Evolutionary conservation across 75 land plant genomes (phyloP).

Genomic region (Cupressus sempervirens): DNA sequence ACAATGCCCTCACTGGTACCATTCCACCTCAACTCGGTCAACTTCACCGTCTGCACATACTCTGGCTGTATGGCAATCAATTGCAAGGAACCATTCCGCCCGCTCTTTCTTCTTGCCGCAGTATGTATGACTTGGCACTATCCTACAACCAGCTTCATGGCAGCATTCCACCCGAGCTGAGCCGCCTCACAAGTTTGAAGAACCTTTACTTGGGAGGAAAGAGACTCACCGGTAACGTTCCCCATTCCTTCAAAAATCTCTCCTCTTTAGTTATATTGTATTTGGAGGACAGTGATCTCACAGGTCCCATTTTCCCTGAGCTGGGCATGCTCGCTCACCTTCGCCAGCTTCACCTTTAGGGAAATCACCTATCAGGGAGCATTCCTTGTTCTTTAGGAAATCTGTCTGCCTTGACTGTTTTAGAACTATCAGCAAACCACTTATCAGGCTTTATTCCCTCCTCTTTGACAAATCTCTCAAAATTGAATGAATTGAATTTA

Average conservation of each 20-base stretch:
- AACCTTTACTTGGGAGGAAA: slow-evolving; percentile 70
- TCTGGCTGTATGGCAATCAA: too few relatives aligned
- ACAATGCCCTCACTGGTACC: background rate
- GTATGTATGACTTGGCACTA: background rate
- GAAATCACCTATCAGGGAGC: background rate
- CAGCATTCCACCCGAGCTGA: slow-evolving; percentile 42
- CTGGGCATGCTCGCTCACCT: background rate
- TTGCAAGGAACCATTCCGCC: background rate
- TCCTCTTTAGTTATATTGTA: background rate
- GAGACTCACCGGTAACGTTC: slow-evolving; percentile 59
- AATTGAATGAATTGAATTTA: background rate
- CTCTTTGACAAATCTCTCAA: background rate
- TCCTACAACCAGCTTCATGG: background rate
- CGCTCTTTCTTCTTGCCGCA: background rate
- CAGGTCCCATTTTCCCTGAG: background rate
- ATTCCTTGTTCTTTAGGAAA: background rate
- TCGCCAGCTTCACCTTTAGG: background rate
- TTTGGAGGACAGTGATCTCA: too few relatives aligned
- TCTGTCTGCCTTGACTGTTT: too few relatives aligned
- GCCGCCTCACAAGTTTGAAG: slow-evolving; percentile 27
- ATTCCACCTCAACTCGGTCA: background rate
- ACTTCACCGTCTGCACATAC: background rate
- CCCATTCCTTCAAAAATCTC: slow-evolving; percentile 29
- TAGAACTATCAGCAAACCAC: too few relatives aligned
- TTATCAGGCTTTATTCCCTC: background rate